Conservation (phyloP, 371 early-diverging fungal genomes). For the Capillidium heterosporum region DNA sequence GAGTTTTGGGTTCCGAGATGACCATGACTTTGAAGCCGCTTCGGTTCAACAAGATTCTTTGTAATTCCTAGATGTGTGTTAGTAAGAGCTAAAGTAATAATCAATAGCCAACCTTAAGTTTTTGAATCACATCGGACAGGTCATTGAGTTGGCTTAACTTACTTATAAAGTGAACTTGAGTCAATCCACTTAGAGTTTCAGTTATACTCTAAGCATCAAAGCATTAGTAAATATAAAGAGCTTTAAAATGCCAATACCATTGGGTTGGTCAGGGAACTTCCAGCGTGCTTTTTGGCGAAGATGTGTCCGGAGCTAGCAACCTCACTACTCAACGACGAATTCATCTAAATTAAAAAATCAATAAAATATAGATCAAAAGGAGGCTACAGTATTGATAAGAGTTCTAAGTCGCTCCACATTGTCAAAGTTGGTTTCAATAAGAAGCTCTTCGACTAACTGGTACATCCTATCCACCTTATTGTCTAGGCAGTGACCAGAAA, state of each 20-base stretch:
- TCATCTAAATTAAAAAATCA: slow-evolving; percentile 18
- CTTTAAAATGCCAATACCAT: slow-evolving; percentile 13
- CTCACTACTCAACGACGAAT: slow-evolving; percentile 49
- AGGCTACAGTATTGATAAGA: slow-evolving; percentile 44
- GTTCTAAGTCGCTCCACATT: slow-evolving; percentile 52
- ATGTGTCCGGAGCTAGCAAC: slow-evolving; percentile 73
- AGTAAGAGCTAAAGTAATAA: too few relatives aligned
- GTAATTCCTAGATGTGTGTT: neutral
- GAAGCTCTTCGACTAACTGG: slow-evolving; percentile 38
- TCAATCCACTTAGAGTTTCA: slow-evolving; percentile 55
- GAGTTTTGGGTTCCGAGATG: neutral
- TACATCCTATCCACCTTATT: slow-evolving; percentile 59
- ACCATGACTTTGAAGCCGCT: neutral
- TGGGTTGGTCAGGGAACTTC: slow-evolving; percentile 39
- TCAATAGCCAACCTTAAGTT: slow-evolving; percentile 6
- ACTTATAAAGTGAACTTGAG: slow-evolving; percentile 64
- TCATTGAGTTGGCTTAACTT: slow-evolving; percentile 20
- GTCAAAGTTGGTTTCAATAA: slow-evolving; percentile 57
- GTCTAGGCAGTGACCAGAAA: slow-evolving; percentile 49
- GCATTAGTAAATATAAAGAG: neutral
- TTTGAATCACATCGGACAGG: neutral
- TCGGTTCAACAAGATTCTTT: neutral
- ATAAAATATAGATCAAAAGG: neutral
- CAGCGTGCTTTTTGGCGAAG: slow-evolving; percentile 59
- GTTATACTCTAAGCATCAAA: slow-evolving; percentile 9